Percentiles rank a stretch among this genome's conserved stretches.
These are phyloP conservation scores for Myxozyma monticola DNA, from an alignment of 805 yeast species.

Conservation along the genomic window DNA sequence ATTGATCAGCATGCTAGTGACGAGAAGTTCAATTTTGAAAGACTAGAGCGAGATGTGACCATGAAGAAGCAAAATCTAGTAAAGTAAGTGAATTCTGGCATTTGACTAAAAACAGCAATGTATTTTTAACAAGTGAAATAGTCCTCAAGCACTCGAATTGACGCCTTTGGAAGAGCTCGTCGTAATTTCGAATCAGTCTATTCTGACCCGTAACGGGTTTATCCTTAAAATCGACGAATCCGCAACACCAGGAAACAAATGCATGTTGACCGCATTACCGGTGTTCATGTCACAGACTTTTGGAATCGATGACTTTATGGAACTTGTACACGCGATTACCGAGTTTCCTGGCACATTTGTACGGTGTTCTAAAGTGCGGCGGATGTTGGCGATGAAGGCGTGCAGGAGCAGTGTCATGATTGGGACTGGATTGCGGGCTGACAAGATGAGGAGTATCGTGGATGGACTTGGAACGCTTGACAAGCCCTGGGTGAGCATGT, in stretches of 20 bases:
- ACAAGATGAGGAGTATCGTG: conserved; percentile 70
- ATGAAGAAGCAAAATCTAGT: conserved; percentile 74
- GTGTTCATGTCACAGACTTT: conserved; percentile 69
- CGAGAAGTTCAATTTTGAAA: conserved; percentile 89
- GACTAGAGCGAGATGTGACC: conserved; percentile 52
- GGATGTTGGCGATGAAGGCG: conserved; percentile 92
- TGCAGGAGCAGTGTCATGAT: conserved; percentile 94
- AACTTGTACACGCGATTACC: conserved; percentile 65
- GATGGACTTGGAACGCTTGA: conserved; percentile 66
- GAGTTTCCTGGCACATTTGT: conserved; percentile 52
- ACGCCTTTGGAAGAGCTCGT: conserved; percentile 76
- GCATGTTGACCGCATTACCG: conserved; percentile 66
- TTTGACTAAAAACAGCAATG: not conserved
- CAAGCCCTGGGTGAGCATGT: conserved; percentile 83
- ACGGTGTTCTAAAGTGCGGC: conserved; percentile 73
- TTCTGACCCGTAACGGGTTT: conserved; percentile 79
- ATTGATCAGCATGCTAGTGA: conserved; percentile 98
- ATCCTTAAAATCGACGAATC: conserved; percentile 53
- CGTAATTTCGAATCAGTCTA: conserved; percentile 57
- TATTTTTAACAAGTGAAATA: not conserved
- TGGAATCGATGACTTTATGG: conserved; percentile 65
- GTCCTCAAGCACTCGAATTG: conserved; percentile 57
- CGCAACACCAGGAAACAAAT: conserved; percentile 55
- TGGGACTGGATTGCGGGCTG: conserved; percentile 63
- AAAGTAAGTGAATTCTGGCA: conserved; percentile 24